Conservation (phyloP, 352 stramenopile species). For the Globisporangium heterothallicum region DNA sequence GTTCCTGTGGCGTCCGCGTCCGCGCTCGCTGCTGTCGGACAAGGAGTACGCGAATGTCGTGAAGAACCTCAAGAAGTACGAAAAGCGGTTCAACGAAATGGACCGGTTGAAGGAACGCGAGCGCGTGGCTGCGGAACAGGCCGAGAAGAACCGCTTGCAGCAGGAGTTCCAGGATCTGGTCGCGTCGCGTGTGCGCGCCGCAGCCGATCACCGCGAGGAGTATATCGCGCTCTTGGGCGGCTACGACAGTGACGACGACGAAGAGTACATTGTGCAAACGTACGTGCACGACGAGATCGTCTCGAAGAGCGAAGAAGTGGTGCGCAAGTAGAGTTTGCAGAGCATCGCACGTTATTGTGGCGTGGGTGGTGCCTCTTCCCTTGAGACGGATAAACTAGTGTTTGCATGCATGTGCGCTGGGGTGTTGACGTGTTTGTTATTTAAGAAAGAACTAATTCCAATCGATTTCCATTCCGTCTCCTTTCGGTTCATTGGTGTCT, state of each 20-base stretch:
- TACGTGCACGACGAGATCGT: constrained; percentile 72
- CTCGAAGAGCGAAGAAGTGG: constrained; percentile 61
- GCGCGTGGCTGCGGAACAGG: constrained; percentile 52
- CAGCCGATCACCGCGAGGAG: constrained; percentile 31
- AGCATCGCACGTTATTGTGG: too few relatives aligned
- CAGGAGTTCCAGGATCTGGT: constrained; percentile 73
- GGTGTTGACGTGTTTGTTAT: constrained; percentile 11
- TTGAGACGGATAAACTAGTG: too few relatives aligned
- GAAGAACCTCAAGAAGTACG: constrained; percentile 98
- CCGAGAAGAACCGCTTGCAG: constrained; percentile 64
- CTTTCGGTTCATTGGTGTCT: too few relatives aligned
- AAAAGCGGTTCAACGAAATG: constrained; percentile 87
- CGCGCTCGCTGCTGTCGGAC: constrained; percentile 91
- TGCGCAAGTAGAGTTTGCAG: constrained; percentile 47
- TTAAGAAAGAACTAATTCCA: constrained; percentile 9
- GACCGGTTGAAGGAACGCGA: constrained; percentile 82
- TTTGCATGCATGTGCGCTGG: neutral
- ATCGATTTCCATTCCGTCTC: constrained; percentile 9
- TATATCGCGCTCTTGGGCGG: constrained; percentile 68
- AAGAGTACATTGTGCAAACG: constrained; percentile 79
- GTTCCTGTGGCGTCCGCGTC: constrained; percentile 89
- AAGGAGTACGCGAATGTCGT: constrained; percentile 92
- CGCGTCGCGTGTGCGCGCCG: constrained; percentile 26
- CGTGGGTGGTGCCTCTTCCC: too few relatives aligned
- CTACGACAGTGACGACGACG: constrained; percentile 82